Base-by-base conservation (phyloP, 495 filamentous ascomycete genomes). In the Aspergillus nanangensis region DNA sequence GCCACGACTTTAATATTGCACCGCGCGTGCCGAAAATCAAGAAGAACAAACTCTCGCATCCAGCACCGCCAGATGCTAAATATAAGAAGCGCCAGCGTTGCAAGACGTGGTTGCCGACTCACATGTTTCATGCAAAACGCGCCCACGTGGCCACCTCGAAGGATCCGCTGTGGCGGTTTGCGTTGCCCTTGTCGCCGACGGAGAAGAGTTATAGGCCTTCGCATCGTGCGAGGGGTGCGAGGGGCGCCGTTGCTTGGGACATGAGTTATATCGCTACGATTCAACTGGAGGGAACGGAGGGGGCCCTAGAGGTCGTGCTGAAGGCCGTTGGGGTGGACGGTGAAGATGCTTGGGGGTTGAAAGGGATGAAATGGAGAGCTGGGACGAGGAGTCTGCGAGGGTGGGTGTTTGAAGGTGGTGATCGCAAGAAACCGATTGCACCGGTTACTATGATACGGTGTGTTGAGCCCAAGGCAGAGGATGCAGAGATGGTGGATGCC, bases 31-130 rank as follows among this genome's bases (percentile, higher is more conserved):
- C 84, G 9, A 88, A 86, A 57, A 78, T 88, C 47, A 84, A 84
- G 48, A 83, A 82, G 45, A 78, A 88, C 54, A 74, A 68, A 32
- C 70, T 95, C 7, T 83, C 86, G 23, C 70, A 76, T 3, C 86
- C 89, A 2, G 76, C 78, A 0, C 77, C 77, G 36, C 71, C 83
- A 2, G 75, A 80, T 17, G 75, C 82, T 10, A 90, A 84, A 50
- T 96, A 84, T 54, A 80, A 82, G 48, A 96, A 90, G 69, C 81
- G 93, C 1, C 93, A 98, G 62, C 63, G 80, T 24, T 76, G 85
- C 61, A 98, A 98, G 72, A 86, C 83, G 0, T 97, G 93, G 93
- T 75, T 98, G 3, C 94, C 93, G 2, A 96, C 93, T 14, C 93
- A 98, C 57, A 63, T 96, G 42, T 98, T 82, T 72, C 93, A 96